Evolutionary conservation across 2,329 filamentous ascomycete species (phyloP).

Genomic region (Ramularia endophylla): DNA sequence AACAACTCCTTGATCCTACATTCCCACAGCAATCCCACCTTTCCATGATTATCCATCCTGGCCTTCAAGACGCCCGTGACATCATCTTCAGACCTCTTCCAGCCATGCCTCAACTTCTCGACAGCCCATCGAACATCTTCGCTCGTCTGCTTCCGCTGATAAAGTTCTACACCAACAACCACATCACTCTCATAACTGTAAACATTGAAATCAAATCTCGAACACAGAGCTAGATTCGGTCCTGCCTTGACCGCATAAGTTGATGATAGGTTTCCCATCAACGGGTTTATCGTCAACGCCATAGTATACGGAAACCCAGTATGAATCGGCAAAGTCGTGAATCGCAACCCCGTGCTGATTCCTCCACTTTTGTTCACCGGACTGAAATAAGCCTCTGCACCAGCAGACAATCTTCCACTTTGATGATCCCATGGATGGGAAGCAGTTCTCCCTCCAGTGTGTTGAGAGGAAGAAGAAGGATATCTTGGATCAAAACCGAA

Average conservation of each 20-base stretch:
- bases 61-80: conserved; percentile 86
- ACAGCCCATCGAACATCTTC: conserved; percentile 38
- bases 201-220: conserved; percentile 92
- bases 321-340: conserved; percentile 76
- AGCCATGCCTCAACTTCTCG: conserved; percentile 38
- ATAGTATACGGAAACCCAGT: conserved; percentile 88
- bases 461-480: conserved; percentile 15
- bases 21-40: conserved; percentile 85
- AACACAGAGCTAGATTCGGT: conserved; percentile 74
- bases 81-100: conserved; percentile 50
- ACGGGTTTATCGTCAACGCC: conserved; percentile 84
- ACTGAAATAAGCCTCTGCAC: conserved; percentile 92
- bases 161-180: conserved; percentile 86
- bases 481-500: conserved; percentile 67
- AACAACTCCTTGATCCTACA: conserved; percentile 86
- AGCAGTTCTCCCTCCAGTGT: conserved; percentile 15
- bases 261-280: conserved; percentile 89
- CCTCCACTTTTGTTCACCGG: conserved; percentile 90
- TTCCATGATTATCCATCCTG: conserved; percentile 79
- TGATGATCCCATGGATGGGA: conserved; percentile 49
- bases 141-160: conserved; percentile 48
- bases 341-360: conserved; percentile 80
- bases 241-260: conserved; percentile 90
- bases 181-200: conserved; percentile 97
- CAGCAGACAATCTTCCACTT: conserved; percentile 80